phyloP scores from a whole-genome alignment of 768 basidiomycete genomes.

The Austroboletus eburneus region DNA sequence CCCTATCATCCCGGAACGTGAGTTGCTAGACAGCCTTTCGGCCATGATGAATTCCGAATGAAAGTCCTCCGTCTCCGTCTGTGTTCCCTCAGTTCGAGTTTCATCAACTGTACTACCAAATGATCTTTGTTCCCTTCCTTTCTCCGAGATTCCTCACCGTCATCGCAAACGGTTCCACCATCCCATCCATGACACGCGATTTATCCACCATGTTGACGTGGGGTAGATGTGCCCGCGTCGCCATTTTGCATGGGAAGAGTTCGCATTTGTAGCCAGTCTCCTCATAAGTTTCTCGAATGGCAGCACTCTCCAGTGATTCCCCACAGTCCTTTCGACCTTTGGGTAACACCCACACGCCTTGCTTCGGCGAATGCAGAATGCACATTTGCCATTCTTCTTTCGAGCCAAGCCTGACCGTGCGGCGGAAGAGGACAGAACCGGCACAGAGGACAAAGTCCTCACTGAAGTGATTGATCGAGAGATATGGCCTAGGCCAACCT shows the following conservation, averaged over 20 bases:
- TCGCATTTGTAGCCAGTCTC: constrained; percentile 59
- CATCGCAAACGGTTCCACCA: constrained; percentile 36
- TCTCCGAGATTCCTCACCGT: constrained; percentile 23
- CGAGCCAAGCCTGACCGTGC: not conserved
- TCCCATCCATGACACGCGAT: constrained; percentile 12
- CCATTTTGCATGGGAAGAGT: constrained; percentile 46
- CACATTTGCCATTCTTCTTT: constrained; percentile 11
- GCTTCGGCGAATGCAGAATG: constrained; percentile 11
- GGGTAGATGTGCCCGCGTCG: constrained; percentile 51
- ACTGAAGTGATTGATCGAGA: constrained; percentile 11
- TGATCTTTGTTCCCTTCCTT: constrained; percentile 38
- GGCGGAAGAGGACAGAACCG: constrained; percentile 18
- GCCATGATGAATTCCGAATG: constrained; percentile 36
- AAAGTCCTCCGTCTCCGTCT: constrained; percentile 42
- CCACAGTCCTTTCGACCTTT: constrained; percentile 61
- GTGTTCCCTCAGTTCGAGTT: constrained; percentile 37
- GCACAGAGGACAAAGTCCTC: constrained; percentile 19
- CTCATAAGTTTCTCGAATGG: constrained; percentile 60
- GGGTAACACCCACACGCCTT: constrained; percentile 40
- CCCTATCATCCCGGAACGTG: constrained; percentile 37
- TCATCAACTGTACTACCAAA: constrained; percentile 47
- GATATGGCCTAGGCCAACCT: not conserved
- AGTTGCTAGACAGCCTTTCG: constrained; percentile 34
- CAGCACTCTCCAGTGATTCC: constrained; percentile 48
- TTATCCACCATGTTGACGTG: constrained; percentile 36